phyloP scores from a whole-genome alignment of 2,329 filamentous ascomycete species.

The Lasiodiplodia citricola region DNA sequence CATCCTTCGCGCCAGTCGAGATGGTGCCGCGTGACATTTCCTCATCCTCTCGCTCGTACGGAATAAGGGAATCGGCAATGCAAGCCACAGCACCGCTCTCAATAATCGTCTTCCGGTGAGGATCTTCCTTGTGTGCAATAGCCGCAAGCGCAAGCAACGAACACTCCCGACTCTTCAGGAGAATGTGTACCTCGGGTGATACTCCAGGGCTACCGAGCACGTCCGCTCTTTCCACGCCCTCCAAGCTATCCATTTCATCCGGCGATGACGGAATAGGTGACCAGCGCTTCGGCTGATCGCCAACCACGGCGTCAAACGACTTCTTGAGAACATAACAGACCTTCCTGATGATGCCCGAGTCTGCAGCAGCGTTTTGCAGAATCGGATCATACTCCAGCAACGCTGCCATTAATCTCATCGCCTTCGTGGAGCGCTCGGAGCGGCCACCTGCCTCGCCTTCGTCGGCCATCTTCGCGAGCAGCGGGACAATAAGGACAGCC shows the following conservation, averaged over 20 bases:
- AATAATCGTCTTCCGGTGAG: slow-evolving; percentile 81
- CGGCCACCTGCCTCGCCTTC: slow-evolving; percentile 34
- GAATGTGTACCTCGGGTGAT: slow-evolving; percentile 59
- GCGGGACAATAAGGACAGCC: slow-evolving; percentile 52
- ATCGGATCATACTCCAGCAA: slow-evolving; percentile 78
- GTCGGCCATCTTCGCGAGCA: slow-evolving; percentile 56
- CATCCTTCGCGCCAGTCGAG: slow-evolving; percentile 59
- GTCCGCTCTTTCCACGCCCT: slow-evolving; percentile 17
- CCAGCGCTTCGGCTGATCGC: slow-evolving; percentile 59
- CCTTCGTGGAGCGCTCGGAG: slow-evolving; percentile 48
- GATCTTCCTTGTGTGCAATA: slow-evolving; percentile 79
- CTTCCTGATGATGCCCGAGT: slow-evolving; percentile 67
- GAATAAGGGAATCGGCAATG: slow-evolving; percentile 81
- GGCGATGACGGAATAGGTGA: slow-evolving; percentile 45
- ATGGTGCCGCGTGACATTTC: slow-evolving; percentile 32
- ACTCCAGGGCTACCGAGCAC: slow-evolving; percentile 31
- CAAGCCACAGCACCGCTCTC: slow-evolving; percentile 80
- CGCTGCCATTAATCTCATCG: slow-evolving; percentile 76
- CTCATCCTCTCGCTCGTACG: slow-evolving; percentile 44
- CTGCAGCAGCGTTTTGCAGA: slow-evolving; percentile 81
- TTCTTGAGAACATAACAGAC: slow-evolving; percentile 69
- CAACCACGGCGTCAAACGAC: slow-evolving; percentile 64
- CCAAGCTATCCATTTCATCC: slow-evolving; percentile 12
- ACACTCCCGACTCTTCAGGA: slow-evolving; percentile 76
- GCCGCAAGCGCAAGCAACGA: slow-evolving; percentile 81